Percentiles rank a stretch among this genome's conserved stretches.
phyloP scores from a whole-genome alignment of 2,329 filamentous ascomycete genomes.

The Neofusicoccum ribis region DNA sequence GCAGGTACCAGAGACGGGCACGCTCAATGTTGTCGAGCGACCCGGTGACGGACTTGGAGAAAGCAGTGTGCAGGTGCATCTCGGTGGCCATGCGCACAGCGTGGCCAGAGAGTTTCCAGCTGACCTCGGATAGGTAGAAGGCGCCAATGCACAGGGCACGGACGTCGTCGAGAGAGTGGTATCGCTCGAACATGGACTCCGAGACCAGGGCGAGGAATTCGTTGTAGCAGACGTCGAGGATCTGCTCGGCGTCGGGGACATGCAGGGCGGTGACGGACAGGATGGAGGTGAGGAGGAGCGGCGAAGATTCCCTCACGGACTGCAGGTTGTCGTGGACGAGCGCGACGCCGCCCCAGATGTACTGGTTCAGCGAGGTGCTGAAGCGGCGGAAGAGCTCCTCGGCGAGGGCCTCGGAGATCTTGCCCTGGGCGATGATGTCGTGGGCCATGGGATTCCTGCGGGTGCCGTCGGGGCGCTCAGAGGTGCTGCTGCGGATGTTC shows the following conservation, averaged over 20 bases:
- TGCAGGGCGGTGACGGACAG: slow-evolving; percentile 34
- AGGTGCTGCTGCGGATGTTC: slow-evolving; percentile 32
- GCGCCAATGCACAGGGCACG: slow-evolving; percentile 42
- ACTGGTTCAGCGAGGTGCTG: slow-evolving; percentile 33
- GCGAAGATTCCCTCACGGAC: slow-evolving; percentile 31
- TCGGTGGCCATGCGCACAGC: slow-evolving; percentile 43
- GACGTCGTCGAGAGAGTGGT: slow-evolving; percentile 41
- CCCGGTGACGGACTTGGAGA: slow-evolving; percentile 37
- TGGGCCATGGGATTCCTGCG: slow-evolving; percentile 28
- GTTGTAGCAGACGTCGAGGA: slow-evolving; percentile 35
- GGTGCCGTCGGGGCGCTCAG: slow-evolving; percentile 26
- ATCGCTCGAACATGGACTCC: slow-evolving; percentile 34
- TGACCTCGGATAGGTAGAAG: slow-evolving; percentile 43
- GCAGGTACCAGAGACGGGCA: slow-evolving; percentile 41
- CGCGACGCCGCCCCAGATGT: slow-evolving; percentile 35
- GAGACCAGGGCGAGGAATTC: slow-evolving; percentile 36
- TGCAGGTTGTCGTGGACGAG: slow-evolving; percentile 33
- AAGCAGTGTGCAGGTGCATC: slow-evolving; percentile 42
- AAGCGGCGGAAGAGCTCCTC: slow-evolving; percentile 34
- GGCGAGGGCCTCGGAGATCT: slow-evolving; percentile 30
- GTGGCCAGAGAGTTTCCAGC: slow-evolving; percentile 42
- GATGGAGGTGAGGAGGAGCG: slow-evolving; percentile 34
- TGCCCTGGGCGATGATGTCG: slow-evolving; percentile 35
- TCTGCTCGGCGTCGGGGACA: slow-evolving; percentile 30
- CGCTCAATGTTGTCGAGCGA: slow-evolving; percentile 37